phyloP scores from a whole-genome alignment of 1,284 basidiomycete species.

The Malassezia slooffiae region DNA sequence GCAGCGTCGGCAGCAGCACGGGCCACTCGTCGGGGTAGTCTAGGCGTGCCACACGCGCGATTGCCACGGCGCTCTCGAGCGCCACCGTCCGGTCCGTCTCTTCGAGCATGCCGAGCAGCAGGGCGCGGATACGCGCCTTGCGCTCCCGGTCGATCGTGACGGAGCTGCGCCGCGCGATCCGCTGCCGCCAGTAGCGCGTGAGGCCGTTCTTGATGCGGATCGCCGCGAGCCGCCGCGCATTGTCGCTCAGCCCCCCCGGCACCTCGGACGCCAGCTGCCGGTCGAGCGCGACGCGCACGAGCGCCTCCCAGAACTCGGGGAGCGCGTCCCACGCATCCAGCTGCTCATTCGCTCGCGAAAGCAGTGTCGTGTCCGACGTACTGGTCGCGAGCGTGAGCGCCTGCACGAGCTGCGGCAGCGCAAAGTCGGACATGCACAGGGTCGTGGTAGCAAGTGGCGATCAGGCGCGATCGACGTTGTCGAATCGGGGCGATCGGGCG shows the following conservation, averaged over 20 bases:
- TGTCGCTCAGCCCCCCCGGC: constrained; percentile 2
- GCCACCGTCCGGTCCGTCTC: constrained; percentile 36
- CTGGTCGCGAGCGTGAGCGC: constrained; percentile 1
- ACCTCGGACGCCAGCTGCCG: constrained; percentile 7
- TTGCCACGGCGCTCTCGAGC: constrained; percentile 34
- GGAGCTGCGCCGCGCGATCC: constrained; percentile 27
- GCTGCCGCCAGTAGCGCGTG: constrained; percentile 38
- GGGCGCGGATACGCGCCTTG: constrained; percentile 29
- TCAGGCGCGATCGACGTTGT: too few relatives aligned
- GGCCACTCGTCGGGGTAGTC: constrained; percentile 44
- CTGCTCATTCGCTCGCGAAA: constrained; percentile 18
- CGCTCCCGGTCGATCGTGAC: constrained; percentile 29
- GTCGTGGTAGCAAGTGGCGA: too few relatives aligned
- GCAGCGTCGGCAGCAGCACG: constrained; percentile 27
- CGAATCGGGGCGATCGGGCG: too few relatives aligned
- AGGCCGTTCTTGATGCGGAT: constrained; percentile 46
- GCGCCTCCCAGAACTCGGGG: constrained; percentile 28
- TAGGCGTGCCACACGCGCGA: constrained; percentile 34
- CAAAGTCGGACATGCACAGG: too few relatives aligned
- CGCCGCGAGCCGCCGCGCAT: constrained; percentile 33
- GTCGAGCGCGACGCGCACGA: constrained; percentile 36
- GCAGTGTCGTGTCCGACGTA: neutral
- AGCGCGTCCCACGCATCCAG: constrained; percentile 31
- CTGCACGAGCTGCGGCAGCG: constrained; percentile 2
- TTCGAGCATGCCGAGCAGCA: constrained; percentile 29